phyloP scores from a whole-genome alignment of 2,329 filamentous ascomycete genomes.

The Sporothrix euskadiensis region DNA sequence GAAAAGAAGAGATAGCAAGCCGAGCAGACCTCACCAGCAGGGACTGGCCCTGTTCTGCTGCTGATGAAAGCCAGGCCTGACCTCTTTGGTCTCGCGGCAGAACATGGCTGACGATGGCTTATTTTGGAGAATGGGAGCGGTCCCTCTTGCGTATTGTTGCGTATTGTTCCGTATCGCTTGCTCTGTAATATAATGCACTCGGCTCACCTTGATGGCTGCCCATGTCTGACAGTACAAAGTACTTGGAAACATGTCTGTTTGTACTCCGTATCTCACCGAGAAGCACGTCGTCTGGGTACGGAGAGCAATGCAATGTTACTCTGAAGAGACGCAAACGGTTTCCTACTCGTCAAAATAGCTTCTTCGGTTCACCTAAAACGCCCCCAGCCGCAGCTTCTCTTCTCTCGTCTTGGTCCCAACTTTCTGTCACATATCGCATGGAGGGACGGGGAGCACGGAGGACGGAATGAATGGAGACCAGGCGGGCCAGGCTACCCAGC shows the following conservation, averaged over 20 bases:
- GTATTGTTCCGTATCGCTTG: not conserved
- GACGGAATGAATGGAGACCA: not conserved
- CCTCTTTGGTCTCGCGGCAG: not conserved
- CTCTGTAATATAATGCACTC: not conserved
- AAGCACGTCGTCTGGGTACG: not conserved
- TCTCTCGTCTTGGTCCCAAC: not conserved
- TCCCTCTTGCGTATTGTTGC: not conserved
- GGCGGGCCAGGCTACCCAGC: not conserved
- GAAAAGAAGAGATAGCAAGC: not conserved
- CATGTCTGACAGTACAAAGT: not conserved
- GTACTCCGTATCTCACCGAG: conserved; percentile 15
- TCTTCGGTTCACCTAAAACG: not conserved
- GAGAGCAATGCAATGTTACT: conserved; percentile 15
- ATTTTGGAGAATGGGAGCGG: not conserved
- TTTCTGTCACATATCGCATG: conserved; percentile 18
- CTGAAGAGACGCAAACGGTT: conserved; percentile 7
- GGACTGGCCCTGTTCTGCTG: not conserved
- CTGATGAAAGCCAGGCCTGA: not conserved
- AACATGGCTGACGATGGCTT: not conserved
- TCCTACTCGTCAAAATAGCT: not conserved
- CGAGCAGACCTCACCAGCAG: not conserved
- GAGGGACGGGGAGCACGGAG: conserved; percentile 6
- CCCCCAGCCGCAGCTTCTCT: conserved; percentile 1
- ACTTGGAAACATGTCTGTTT: not conserved
- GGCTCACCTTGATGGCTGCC: not conserved